Evolutionary conservation across 495 filamentous ascomycete genomes (phyloP), one percentile per base, ranked within the genome.

Genomic region (Penicillium mononematosum): DNA sequence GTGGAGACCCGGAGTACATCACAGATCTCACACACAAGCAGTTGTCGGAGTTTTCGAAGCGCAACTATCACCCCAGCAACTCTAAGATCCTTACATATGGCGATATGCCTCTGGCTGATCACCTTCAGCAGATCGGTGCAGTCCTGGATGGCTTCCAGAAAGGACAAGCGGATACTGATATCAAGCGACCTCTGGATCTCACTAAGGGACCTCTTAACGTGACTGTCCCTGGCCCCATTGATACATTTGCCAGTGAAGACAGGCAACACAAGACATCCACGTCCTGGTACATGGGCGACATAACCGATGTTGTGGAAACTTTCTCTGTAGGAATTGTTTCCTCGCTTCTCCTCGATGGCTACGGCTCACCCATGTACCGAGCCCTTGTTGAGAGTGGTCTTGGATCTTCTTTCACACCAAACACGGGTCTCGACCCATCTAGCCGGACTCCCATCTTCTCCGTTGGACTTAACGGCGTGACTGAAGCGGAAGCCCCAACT

Each of bases 11-110:
- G 0, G 85, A 90, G 63, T 96, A 91, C 72, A 98, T 98, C 65
- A 96, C 94, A 7, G 91, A 96, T 66, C 75, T 98, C 53, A 96
- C 91, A 3, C 88, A 96, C 68, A 80, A 92, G 61, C 88, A 96
- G 63, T 73, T 98, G 54, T 86, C 84, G 53, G 81, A 85, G 17
- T 98, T 96, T 61, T 95, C 96, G 59, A 84, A 84, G 27, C 84
- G 88, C 58, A 90, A 98, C 70, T 98, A 98, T 61, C 92, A 98
- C 71, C 94, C 94, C 0, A 98, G 92, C 64, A 98, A 98, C 70
- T 85, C 92, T 16, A 97, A 96, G 73, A 76, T 98, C 19, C 83
- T 97, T 61, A 97, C 94, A 1, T 98, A 98, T 62, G 94, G 94
- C 52, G 87, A 98, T 66, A 92, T 96, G 86, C 88, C 90, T 0